Conservation (phyloP, 768 basidiomycete species). For the Tylopilus felleus region DNA sequence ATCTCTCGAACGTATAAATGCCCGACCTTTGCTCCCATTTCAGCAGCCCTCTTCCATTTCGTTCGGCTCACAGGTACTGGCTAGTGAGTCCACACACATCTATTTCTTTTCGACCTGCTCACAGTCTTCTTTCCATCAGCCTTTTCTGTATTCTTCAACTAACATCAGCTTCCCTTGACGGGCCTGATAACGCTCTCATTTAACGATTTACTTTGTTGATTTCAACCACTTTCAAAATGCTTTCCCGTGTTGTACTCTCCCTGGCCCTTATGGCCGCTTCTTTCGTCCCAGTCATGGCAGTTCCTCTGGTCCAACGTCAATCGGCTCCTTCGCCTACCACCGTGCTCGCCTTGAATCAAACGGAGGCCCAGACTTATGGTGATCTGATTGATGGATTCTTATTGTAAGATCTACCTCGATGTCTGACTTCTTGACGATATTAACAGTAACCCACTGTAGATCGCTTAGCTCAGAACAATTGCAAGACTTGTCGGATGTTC, state of each 20-base stretch:
- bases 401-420: neutral
- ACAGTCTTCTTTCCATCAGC: conserved; percentile 3
- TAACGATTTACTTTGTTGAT: conserved; percentile 1
- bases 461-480: neutral
- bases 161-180: conserved; percentile 11
- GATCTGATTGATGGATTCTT: neutral
- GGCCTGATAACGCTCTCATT: conserved; percentile 10
- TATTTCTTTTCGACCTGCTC: neutral
- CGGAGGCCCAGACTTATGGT: neutral
- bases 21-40: neutral
- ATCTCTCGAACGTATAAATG: neutral
- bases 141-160: conserved; percentile 13
- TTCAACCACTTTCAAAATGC: conserved; percentile 10
- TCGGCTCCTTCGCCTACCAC: neutral
- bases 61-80: conserved; percentile 20
- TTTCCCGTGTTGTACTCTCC: conserved; percentile 1
- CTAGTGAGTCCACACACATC: conserved; percentile 13
- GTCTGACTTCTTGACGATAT: neutral
- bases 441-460: neutral
- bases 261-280: conserved; percentile 3
- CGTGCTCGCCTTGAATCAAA: neutral
- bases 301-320: neutral
- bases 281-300: conserved; percentile 5
- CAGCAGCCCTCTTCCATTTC: conserved; percentile 13
- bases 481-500: neutral